These are phyloP conservation scores for Backusella sp. DNA, from an alignment of 192 early-diverging fungal species.

Conservation along the genomic window DNA sequence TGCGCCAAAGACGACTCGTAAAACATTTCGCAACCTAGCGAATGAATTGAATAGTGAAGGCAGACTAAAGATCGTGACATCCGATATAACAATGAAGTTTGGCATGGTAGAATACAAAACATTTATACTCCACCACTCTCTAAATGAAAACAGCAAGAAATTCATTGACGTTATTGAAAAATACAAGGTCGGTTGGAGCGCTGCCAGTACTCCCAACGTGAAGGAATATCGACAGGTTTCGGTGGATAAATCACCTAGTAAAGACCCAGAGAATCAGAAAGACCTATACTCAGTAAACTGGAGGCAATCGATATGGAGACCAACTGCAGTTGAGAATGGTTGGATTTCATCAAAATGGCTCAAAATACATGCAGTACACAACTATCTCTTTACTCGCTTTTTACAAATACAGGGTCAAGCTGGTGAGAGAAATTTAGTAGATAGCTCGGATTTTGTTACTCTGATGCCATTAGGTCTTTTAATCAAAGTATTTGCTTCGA, in stretches of 20 bases:
- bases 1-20: neutral
- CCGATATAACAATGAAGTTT: neutral
- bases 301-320: neutral
- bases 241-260: neutral
- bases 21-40: neutral
- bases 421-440: neutral
- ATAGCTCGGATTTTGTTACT: neutral
- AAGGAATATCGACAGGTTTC: neutral
- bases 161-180: neutral
- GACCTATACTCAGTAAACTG: neutral
- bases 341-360: conserved; percentile 2
- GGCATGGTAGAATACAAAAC: neutral
- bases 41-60: neutral
- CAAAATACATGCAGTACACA: neutral
- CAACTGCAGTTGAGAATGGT: neutral
- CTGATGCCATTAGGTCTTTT: neutral
- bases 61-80: neutral
- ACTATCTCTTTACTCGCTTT: neutral
- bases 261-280: neutral
- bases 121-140: neutral
- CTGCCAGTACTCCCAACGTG: neutral
- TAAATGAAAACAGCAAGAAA: neutral
- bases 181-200: neutral
- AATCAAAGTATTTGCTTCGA: neutral
- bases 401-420: neutral